A percentile compares a stretch with the other conserved stretches of the same genome.
These are phyloP conservation scores for Annulohypoxylon moriforme DNA, from an alignment of 495 filamentous ascomycete species.

Conservation along the genomic window DNA sequence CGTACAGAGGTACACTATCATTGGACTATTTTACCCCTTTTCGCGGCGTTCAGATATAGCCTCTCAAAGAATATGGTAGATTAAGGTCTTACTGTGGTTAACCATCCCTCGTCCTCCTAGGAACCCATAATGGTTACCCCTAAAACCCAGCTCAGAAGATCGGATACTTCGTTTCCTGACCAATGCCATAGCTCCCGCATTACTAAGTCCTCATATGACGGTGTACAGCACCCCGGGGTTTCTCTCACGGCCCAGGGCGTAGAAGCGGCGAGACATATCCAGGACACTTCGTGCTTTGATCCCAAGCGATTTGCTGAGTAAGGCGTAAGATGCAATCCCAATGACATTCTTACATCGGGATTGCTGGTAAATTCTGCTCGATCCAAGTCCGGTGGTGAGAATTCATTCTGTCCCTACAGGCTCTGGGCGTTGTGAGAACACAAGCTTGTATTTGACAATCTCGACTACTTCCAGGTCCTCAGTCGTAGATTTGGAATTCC, in stretches of 20 bases:
- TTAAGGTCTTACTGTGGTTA: background rate
- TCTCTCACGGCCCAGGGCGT: background rate
- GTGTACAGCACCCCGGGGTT: background rate
- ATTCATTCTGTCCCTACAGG: slow-evolving; percentile 68
- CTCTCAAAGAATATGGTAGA: background rate
- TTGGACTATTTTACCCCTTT: background rate
- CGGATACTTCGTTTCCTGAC: background rate
- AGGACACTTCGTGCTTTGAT: background rate
- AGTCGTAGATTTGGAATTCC: slow-evolving; percentile 22
- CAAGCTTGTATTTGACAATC: slow-evolving; percentile 86
- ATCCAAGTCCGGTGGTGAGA: background rate
- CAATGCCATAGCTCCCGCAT: background rate
- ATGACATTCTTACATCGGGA: background rate
- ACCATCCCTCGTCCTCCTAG: background rate
- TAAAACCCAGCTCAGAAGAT: background rate
- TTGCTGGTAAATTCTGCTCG: background rate
- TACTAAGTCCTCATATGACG: background rate
- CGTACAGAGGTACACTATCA: background rate
- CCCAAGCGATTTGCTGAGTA: background rate
- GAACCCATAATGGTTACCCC: background rate
- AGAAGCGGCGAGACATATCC: background rate
- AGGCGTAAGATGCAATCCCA: background rate
- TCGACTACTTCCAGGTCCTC: slow-evolving; percentile 75
- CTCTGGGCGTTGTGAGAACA: slow-evolving; percentile 89
- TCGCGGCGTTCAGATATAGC: background rate